A percentile compares a stretch with the other conserved stretches of the same genome.
Evolutionary conservation across 352 stramenopile genomes (phyloP).

Genomic region (Globisporangium uncinulatum): DNA sequence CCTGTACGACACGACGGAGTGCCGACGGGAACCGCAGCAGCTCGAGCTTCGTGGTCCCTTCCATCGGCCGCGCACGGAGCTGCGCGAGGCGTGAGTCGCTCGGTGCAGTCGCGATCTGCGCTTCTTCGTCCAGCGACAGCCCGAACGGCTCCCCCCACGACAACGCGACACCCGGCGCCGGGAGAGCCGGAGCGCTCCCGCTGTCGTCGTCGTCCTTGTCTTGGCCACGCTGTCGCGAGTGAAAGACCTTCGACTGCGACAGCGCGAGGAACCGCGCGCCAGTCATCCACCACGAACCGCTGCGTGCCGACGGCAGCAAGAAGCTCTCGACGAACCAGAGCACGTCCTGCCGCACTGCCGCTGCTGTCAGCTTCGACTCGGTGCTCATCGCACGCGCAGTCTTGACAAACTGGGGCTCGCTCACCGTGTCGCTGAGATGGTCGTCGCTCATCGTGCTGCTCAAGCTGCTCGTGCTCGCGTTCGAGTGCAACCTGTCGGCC

Average conservation of each 20-base stretch:
- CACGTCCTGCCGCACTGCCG: slow-evolving; percentile 12
- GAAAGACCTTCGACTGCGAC: not conserved
- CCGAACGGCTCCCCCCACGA: slow-evolving; percentile 53
- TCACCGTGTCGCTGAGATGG: slow-evolving; percentile 6
- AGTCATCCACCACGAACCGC: slow-evolving; percentile 29
- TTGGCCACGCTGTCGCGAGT: not conserved
- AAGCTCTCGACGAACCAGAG: slow-evolving; percentile 55
- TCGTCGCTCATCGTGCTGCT: slow-evolving; percentile 10
- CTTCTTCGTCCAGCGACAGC: slow-evolving; percentile 62
- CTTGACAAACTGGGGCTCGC: slow-evolving; percentile 6
- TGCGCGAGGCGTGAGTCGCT: slow-evolving; percentile 19
- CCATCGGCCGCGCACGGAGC: not conserved
- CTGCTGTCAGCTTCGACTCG: slow-evolving; percentile 8
- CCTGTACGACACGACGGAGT: slow-evolving; percentile 49
- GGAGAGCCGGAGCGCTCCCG: not conserved
- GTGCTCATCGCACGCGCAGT: slow-evolving; percentile 11
- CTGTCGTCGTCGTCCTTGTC: slow-evolving; percentile 1
- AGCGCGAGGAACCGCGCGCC: slow-evolving; percentile 14
- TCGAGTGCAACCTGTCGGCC: not conserved
- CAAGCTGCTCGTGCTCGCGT: slow-evolving; percentile 11
- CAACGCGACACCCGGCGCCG: slow-evolving; percentile 43
- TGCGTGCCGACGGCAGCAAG: slow-evolving; percentile 30
- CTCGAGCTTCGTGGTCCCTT: slow-evolving; percentile 15
- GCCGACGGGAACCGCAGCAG: slow-evolving; percentile 43
- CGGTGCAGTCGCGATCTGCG: slow-evolving; percentile 15